Evolutionary conservation across 805 yeast genomes (phyloP).

Genomic region (Candida hungchunana): DNA sequence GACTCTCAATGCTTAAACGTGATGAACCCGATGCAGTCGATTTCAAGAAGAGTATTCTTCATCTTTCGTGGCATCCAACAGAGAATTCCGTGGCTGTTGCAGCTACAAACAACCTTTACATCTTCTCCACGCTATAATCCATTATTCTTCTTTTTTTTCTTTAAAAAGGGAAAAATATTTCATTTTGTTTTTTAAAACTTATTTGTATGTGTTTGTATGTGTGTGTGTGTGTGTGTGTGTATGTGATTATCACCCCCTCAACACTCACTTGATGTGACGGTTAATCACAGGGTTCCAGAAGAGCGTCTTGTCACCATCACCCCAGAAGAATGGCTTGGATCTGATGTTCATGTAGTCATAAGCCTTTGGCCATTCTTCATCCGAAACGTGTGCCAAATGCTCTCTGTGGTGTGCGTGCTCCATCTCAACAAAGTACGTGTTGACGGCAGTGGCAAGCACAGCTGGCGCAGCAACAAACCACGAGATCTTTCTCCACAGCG

Average conservation of each 20-base stretch:
- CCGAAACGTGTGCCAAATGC: constrained; percentile 64
- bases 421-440: constrained; percentile 76
- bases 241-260: constrained; percentile 10
- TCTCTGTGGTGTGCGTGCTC: constrained; percentile 90
- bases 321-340: constrained; percentile 92
- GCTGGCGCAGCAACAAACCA: constrained; percentile 80
- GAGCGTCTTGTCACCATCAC: constrained; percentile 94
- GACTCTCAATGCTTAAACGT: constrained; percentile 38
- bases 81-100: constrained; percentile 98
- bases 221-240: constrained; percentile 3
- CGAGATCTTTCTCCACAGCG: constrained; percentile 83
- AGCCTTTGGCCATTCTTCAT: constrained; percentile 90
- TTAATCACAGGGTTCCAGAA: constrained; percentile 94
- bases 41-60: constrained; percentile 90
- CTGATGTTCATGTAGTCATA: constrained; percentile 91
- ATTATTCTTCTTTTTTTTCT: background rate
- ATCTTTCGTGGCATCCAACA: constrained; percentile 96
- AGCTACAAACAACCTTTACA: constrained; percentile 91
- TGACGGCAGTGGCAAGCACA: constrained; percentile 67
- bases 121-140: constrained; percentile 58
- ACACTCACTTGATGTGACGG: constrained; percentile 81
- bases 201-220: background rate
- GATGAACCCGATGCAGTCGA: constrained; percentile 66
- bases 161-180: background rate
- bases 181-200: background rate